Percentiles rank a stretch among this genome's conserved stretches.
Conservation (phyloP, 257 asterid species). For the Solanum chilense region DNA sequence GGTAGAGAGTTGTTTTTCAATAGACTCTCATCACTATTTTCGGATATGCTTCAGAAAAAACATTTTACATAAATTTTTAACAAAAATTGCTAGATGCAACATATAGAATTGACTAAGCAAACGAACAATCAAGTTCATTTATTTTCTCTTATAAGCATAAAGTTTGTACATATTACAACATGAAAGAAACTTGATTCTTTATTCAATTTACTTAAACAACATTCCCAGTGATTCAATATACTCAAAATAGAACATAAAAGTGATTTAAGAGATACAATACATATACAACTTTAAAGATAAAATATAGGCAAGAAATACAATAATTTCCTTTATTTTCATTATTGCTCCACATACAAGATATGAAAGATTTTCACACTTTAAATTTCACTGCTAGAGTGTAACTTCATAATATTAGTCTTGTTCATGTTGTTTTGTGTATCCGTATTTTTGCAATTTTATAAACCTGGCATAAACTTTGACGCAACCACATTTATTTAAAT, state of each 20-base stretch:
- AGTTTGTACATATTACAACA: neutral
- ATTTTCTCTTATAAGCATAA: neutral
- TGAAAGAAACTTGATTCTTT: too few species aligned
- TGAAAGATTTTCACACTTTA: too few species aligned
- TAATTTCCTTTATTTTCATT: neutral
- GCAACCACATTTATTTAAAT: neutral
- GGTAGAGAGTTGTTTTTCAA: too few species aligned
- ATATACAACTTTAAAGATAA: neutral
- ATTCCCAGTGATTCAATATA: too few species aligned
- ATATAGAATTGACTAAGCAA: neutral
- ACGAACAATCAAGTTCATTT: too few species aligned
- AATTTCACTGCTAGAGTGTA: neutral
- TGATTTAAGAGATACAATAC: too few species aligned
- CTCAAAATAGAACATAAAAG: neutral
- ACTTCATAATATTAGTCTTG: neutral
- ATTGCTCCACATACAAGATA: neutral
- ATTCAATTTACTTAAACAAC: too few species aligned
- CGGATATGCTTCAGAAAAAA: too few species aligned
- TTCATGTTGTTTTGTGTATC: neutral
- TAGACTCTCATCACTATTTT: too few species aligned
- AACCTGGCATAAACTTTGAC: neutral
- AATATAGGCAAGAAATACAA: too few species aligned
- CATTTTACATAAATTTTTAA: too few species aligned
- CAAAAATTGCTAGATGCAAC: neutral
- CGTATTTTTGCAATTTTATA: neutral